Evolutionary conservation across 2,329 filamentous ascomycete species (phyloP).

Genomic region (Penicillium occitanis): DNA sequence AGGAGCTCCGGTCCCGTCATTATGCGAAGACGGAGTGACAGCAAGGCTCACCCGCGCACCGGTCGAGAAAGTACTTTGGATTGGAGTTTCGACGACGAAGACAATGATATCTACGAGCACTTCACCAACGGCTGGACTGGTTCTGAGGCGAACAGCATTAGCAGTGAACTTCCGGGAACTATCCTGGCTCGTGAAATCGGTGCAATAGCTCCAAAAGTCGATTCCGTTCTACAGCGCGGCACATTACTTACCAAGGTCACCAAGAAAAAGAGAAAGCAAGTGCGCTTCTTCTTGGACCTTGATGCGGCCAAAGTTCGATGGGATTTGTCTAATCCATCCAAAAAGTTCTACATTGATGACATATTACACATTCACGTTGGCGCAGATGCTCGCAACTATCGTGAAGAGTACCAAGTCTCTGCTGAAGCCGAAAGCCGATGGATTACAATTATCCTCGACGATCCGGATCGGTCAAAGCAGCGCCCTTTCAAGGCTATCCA

Average conservation of each 20-base stretch:
- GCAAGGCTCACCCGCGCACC: conserved; percentile 68
- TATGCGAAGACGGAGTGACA: conserved; percentile 83
- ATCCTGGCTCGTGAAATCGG: conserved; percentile 35
- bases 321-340: conserved; percentile 75
- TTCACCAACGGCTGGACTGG: conserved; percentile 43
- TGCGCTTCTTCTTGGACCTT: conserved; percentile 75
- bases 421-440: conserved; percentile 69
- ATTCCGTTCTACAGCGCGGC: conserved; percentile 73
- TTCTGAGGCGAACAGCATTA: conserved; percentile 41
- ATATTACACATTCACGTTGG: conserved; percentile 87
- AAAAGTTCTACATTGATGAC: conserved; percentile 91
- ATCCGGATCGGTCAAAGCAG: conserved; percentile 74
- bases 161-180: conserved; percentile 37
- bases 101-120: conserved; percentile 43
- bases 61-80: conserved; percentile 46
- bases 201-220: conserved; percentile 66
- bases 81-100: conserved; percentile 58
- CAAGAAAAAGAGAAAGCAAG: conserved; percentile 72
- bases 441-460: conserved; percentile 86
- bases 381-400: conserved; percentile 81
- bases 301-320: conserved; percentile 84
- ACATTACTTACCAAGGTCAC: conserved; percentile 79
- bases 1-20: conserved; percentile 87
- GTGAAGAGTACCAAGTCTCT: conserved; percentile 74
- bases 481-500: conserved; percentile 75